A percentile compares a stretch with the other conserved stretches of the same genome.
These are phyloP conservation scores for Asterophora lycoperdoides DNA, from an alignment of 768 basidiomycete genomes.

Conservation along the genomic window DNA sequence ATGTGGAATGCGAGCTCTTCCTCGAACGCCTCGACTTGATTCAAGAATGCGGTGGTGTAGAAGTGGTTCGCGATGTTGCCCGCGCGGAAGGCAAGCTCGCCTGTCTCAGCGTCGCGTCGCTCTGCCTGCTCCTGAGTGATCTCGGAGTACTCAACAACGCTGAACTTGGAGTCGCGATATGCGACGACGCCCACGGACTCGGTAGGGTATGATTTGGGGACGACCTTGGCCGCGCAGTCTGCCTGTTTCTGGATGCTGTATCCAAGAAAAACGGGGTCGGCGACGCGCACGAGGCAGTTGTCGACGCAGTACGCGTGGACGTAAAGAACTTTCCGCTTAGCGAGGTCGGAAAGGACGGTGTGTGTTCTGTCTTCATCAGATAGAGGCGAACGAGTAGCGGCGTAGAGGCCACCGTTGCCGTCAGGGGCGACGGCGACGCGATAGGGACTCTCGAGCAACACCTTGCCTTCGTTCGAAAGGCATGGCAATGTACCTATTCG, in stretches of 20 bases:
- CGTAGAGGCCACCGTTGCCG: constrained; percentile 96
- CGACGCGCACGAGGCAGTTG: constrained; percentile 96
- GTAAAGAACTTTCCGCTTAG: constrained; percentile 71
- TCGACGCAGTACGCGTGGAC: constrained; percentile 97
- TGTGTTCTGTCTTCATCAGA: constrained; percentile 51
- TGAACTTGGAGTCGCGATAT: constrained; percentile 73
- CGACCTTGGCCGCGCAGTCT: constrained; percentile 94
- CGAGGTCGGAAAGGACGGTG: constrained; percentile 83
- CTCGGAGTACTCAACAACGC: constrained; percentile 97
- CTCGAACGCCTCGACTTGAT: constrained; percentile 76
- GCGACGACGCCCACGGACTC: constrained; percentile 97
- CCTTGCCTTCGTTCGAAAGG: constrained; percentile 89
- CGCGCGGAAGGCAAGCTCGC: constrained; percentile 85
- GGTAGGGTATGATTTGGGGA: constrained; percentile 79
- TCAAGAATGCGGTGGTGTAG: constrained; percentile 85
- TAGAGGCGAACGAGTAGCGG: constrained; percentile 80
- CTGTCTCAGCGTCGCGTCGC: constrained; percentile 58
- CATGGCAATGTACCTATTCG: constrained; percentile 88
- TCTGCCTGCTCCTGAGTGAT: constrained; percentile 87
- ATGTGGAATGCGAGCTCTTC: constrained; percentile 93
- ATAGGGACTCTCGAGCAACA: constrained; percentile 76
- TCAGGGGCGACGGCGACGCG: constrained; percentile 94
- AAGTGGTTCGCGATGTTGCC: constrained; percentile 99
- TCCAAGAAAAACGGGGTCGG: constrained; percentile 95
- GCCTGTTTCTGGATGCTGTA: constrained; percentile 86